Evolutionary conservation across 148 eudicot species (phyloP), one percentile per base, ranked within the genome.

Genomic region (Silene uniflora): DNA sequence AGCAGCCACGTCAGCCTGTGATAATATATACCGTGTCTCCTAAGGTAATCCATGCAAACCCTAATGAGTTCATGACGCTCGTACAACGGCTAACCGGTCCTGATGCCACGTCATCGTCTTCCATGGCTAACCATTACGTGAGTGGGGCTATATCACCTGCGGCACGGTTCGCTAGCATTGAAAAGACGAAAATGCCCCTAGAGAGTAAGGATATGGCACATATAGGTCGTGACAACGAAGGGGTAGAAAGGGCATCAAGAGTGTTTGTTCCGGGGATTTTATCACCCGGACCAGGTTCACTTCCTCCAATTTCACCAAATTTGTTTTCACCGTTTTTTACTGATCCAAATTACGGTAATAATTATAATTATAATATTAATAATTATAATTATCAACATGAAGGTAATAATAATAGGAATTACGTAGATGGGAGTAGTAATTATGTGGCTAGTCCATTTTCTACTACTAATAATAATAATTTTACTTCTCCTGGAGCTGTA

Each of bases 21-120:
- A 90, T 93, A 29, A 93, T 90, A 10, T 93, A 93, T 84, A 85
- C 90, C 4, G 95, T 93, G 54, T 93, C 98, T 12, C 98, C 98
- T 8, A 91, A 91, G 76, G 86, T 93, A 8, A 93, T 93, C 74
- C 98, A 93, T 79, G 79, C 93, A 35, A 82, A 84, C 85, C 95
- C 97, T 63, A 88, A 78, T 62, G 95, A 91, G 47, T 93, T 93
- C 84, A 91, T 88, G 98, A 76, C 85, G 5, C 86, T 93, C 19
- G 98, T 93, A 16, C 98, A 93, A 78, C 88, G 90, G 17, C 79
- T 93, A 67, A 93, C 98, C 10, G 98, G 98, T 21, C 75, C 89
- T 0, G 80, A 80, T 62, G 23, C 80, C 32, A 44, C 84, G 19
- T 17, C 85, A 0, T 64, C 87, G 1, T 54, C 82, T 10, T 39